A percentile compares a stretch with the other conserved stretches of the same genome.
Evolutionary conservation across 768 basidiomycete genomes (phyloP).

Genomic region (Clitopilus passeckerianus): DNA sequence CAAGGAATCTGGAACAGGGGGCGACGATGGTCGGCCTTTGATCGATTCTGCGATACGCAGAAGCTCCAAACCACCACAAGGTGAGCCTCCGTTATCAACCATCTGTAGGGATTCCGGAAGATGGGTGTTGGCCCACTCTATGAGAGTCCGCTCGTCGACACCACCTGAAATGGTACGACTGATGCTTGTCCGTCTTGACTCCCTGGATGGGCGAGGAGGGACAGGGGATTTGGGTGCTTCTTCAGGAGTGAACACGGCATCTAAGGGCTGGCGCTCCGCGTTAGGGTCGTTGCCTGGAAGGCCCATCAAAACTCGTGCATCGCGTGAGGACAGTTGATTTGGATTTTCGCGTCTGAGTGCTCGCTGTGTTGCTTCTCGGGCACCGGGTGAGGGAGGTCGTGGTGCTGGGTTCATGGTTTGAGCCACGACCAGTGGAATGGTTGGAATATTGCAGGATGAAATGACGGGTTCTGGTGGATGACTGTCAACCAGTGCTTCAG

Average conservation of each 20-base stretch:
- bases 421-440: constrained; percentile 90
- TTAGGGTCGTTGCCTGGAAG: constrained; percentile 32
- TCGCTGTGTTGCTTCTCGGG: constrained; percentile 83
- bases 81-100: constrained; percentile 33
- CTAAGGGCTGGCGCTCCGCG: constrained; percentile 44
- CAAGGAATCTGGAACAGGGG: constrained; percentile 72
- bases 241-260: constrained; percentile 52
- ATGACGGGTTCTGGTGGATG: constrained; percentile 73
- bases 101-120: constrained; percentile 64
- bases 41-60: constrained; percentile 83
- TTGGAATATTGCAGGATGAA: constrained; percentile 95
- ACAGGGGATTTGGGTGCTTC: constrained; percentile 18
- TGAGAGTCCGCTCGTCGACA: constrained; percentile 43
- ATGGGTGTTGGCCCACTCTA: constrained; percentile 88
- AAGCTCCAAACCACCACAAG: constrained; percentile 70
- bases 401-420: constrained; percentile 97
- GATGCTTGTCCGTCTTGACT: constrained; percentile 42
- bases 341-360: constrained; percentile 83
- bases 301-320: constrained; percentile 74
- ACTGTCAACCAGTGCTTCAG: constrained; percentile 9
- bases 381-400: constrained; percentile 87
- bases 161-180: constrained; percentile 6
- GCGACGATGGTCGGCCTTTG: constrained; percentile 58
- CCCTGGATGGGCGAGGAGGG: constrained; percentile 68
- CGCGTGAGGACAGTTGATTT: constrained; percentile 73